Evolutionary conservation across 306 rosid species (phyloP), one percentile per base, ranked within the genome.

Genomic region (Sophora flavescens): DNA sequence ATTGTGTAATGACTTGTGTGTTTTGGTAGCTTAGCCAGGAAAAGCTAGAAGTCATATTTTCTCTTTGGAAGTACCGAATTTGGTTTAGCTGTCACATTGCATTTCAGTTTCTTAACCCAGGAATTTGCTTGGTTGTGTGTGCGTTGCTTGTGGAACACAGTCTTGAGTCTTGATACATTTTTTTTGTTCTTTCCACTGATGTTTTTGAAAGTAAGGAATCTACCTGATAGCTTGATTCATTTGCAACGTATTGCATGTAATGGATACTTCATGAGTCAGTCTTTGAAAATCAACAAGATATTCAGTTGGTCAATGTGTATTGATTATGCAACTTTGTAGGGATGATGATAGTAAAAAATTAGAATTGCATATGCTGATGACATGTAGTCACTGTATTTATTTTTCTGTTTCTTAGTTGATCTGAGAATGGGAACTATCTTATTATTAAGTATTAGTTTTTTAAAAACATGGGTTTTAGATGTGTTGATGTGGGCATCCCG

Each of bases 361-460:
- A 8, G 35, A 73, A 68, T 36, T 60, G 28, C 47, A 5, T 73
- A 47, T 22, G 22, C 16, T 41, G 54, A 26, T 72, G 45, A 11
- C 47, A 5, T 6, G 14, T 26, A 28, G 74, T 35, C 48, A 54
- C 28, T 74, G 50, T 68, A 14, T 57, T n/a, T 42, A 32, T 74
- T 67, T 65, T 51, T 16, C 28, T 4, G 26, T 62, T 39, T 36
- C 63, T 53, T 33, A 44, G 53, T 39, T 66, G 60, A 12, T 60
- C 16, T 44, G 59, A 36, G 59, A 56, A 63, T 54, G 22, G 26
- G 68, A 26, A 47, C 42, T 39, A 8, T 63, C 85, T 62, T 70
- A n/a, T 66, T 17, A 4, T 48, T 68, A 47, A 30, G 38, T 54
- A 6, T 12, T 68, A 2, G 28, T 17, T 59, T 44, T 77, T 26